Conservation (phyloP, 257 asterid genomes). For the Capsicum chinense region DNA sequence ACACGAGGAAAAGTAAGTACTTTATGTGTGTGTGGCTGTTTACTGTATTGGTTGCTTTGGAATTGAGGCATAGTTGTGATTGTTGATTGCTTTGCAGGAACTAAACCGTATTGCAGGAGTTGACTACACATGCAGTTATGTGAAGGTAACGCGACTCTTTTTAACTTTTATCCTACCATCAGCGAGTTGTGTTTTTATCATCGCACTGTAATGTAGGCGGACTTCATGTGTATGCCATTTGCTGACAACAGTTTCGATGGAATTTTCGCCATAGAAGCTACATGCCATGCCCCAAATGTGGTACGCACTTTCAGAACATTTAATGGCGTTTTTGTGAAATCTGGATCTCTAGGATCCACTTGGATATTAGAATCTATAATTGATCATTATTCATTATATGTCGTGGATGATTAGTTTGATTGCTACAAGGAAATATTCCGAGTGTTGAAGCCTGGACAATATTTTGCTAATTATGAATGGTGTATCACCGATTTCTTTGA, state of each 20-base stretch:
- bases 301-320: neutral
- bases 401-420: constrained; percentile 7
- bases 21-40: neutral
- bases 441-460: constrained; percentile 30
- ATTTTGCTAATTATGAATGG: constrained; percentile 29
- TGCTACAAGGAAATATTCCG: constrained; percentile 33
- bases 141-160: constrained; percentile 12
- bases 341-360: neutral
- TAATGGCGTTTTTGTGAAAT: neutral
- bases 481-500: constrained; percentile 31
- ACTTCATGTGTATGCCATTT: constrained; percentile 32
- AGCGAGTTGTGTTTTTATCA: neutral
- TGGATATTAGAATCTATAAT: neutral
- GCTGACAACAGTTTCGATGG: constrained; percentile 27
- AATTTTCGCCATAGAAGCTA: constrained; percentile 32
- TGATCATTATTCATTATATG: neutral
- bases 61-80: no score
- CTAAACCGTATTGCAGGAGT: constrained; percentile 19
- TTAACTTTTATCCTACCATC: constrained; percentile 8
- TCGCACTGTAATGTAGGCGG: neutral
- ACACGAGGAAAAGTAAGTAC: constrained; percentile 27
- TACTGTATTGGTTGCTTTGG: no score
- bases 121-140: constrained; percentile 28
- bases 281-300: constrained; percentile 33
- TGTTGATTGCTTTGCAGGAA: constrained; percentile 19